Base-by-base conservation (phyloP, 352 stramenopile species). In the Globisporangium orthogonon region DNA sequence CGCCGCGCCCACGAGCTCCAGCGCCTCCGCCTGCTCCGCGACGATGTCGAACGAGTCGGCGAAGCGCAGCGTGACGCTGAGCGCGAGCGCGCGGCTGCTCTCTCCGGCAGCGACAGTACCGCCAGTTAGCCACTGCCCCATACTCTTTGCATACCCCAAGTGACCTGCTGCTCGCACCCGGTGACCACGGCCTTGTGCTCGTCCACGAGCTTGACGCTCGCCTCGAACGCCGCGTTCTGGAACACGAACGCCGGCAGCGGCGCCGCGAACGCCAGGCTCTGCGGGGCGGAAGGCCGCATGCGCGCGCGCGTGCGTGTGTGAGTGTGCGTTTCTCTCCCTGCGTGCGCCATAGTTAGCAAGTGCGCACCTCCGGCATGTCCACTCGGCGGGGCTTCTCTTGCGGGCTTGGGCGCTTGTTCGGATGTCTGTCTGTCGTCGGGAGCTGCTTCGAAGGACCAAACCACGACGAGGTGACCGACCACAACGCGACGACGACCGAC, bases 11-110 rank as follows among this genome's bases (percentile, higher is more conserved):
- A 67, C 65, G 28, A 71, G 1, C 13, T 67, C 60, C 7, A 66
- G 63, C 47, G 83, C 60, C 0, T 81, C 63, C 39, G 76, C 72
- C 61, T 87, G 81, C 47, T 88, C 75, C 0, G 76, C 58, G 7
- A 89, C 78, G 11, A 87, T 60, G 62, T 91, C 81, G 67, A 88
- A 85, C 57, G 81, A 87, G 70, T 89, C 81, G 64, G 88, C 71
- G 67, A 74, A 91, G 40, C 81, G 78, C 54, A 91, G 49, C 0
- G 69, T 85, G 57, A 88, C 73, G 55, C 77, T 66, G 29, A 91
- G 57, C 37, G 59, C 49, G 49, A 77, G 77, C 29, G 57, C 55
- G n/a, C 77, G 50, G 30, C 74, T 80, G 17, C 5, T 37, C 5
- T 37, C 33, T 5, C 23, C 23, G 23, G 23, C 23, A 23, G 23